Base-by-base conservation (phyloP, 1,139 yeast genomes). In the Diutina scorzettiae region DNA sequence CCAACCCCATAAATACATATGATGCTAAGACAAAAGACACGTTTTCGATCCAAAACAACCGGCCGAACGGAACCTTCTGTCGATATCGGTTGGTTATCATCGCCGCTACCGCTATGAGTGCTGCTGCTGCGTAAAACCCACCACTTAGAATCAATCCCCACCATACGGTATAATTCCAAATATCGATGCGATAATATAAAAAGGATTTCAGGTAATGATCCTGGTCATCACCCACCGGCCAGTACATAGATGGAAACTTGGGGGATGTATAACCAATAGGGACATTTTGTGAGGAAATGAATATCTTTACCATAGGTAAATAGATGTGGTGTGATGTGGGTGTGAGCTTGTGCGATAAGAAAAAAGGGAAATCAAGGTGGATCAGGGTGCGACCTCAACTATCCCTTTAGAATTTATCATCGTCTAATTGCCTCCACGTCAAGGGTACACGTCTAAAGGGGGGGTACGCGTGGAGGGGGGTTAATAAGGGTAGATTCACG, bases 221-320 rank as follows among this genome's bases (percentile, higher is more conserved):
- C 32, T 57, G 56, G 7, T 66, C 59, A 5, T 71, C 53, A 0
- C 77, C 77, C 5, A 67, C 43, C 0, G 95, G 95, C 82, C 91
- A 81, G 54, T 69, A 73, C 24, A 91, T 60, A 4, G 94, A 77
- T 2, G 97, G 98, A 55, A 89, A 91, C 19, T 54, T 45, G 0
- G 98, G 98, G 0, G 80, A 69, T 5, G 65, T 62, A 60, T 91
- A 91, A 24, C 95, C 96, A 5, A 86, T 75, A 2, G 96, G 96
- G 1, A 78, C 69, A 48, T 66, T 62, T 30, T 60, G 54, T 5
- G 71, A 63, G 44, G 67, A 60, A 11, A 69, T 60, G 46, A 69
- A 69, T 34, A 64, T 52, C 46, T 51, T 54, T 64, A 61, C 72
- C 54, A 24, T 30, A 25, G 17, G 33, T 14, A 5, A n/a, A 6